A percentile compares a stretch with the other conserved stretches of the same genome.
Evolutionary conservation across 148 eudicot genomes (phyloP).

Genomic region (Silene latifolia): DNA sequence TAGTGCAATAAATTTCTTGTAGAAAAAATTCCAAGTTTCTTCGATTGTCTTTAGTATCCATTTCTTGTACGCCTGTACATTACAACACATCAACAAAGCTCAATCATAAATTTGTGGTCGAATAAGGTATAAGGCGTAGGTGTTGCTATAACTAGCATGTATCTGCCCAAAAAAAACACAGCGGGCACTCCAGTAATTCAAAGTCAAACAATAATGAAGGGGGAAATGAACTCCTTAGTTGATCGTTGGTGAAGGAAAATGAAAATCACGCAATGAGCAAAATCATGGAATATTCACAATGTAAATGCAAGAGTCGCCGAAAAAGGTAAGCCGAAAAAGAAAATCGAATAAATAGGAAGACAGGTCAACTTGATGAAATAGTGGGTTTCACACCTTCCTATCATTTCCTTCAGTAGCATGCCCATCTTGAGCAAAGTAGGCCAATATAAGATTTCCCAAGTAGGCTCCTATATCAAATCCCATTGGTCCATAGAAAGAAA

Average conservation of each 20-base stretch:
- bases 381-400: slow-evolving; percentile 46
- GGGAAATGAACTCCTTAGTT: background rate
- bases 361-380: background rate
- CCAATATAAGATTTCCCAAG: slow-evolving; percentile 75
- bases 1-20: slow-evolving; percentile 61
- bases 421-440: slow-evolving; percentile 89
- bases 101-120: background rate
- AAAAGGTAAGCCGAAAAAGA: background rate
- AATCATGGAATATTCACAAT: background rate
- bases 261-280: background rate
- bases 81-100: background rate
- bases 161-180: background rate
- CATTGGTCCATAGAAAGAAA: slow-evolving; percentile 92
- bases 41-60: slow-evolving; percentile 67
- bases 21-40: slow-evolving; percentile 80
- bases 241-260: background rate
- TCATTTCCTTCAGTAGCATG: slow-evolving; percentile 58
- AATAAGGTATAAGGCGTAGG: background rate
- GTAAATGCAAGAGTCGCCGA: background rate
- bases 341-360: background rate
- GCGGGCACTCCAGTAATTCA: background rate
- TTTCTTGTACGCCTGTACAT: slow-evolving; percentile 56
- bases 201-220: background rate
- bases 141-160: background rate
- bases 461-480: slow-evolving; percentile 94